Percentiles rank a stretch among this genome's conserved stretches.
Conservation (phyloP, 345 rosid genomes). For the Ceriops decandra region DNA sequence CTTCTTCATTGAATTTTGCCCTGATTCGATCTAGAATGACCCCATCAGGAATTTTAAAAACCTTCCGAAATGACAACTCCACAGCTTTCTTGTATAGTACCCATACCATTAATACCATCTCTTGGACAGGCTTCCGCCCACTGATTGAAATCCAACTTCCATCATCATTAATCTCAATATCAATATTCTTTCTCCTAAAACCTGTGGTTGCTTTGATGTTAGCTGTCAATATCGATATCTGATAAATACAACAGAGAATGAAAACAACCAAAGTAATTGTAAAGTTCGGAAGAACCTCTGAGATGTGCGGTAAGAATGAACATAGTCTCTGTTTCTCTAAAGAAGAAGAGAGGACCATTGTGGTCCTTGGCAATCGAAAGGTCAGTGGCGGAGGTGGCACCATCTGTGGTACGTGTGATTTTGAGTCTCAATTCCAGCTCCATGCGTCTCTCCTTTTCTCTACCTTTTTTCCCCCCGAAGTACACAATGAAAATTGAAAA, state of each 20-base stretch:
- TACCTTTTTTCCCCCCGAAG: no score
- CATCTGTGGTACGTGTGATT: constrained; percentile 64
- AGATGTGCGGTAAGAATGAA: constrained; percentile 70
- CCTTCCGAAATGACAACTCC: constrained; percentile 51
- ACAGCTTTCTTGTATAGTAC: constrained; percentile 53
- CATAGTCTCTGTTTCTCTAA: constrained; percentile 62
- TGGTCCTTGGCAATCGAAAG: constrained; percentile 49
- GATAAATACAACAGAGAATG: not conserved
- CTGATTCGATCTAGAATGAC: constrained; percentile 56
- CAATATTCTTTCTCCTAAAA: constrained; percentile 50
- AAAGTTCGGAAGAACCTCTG: constrained; percentile 38
- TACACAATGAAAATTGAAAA: no score
- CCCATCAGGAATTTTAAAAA: constrained; percentile 53
- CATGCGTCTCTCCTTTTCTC: constrained; percentile 29
- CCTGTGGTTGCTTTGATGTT: constrained; percentile 38
- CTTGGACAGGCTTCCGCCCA: constrained; percentile 65
- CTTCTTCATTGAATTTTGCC: constrained; percentile 59
- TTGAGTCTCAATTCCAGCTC: constrained; percentile 80
- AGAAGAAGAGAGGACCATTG: constrained; percentile 53
- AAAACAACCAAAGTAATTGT: not conserved
- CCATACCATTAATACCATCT: constrained; percentile 63
- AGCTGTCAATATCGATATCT: not conserved
- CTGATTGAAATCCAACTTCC: constrained; percentile 51
- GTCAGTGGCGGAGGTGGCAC: constrained; percentile 44
- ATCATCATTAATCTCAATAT: constrained; percentile 59